A percentile compares a stretch with the other conserved stretches of the same genome.
Evolutionary conservation across 2,329 filamentous ascomycete species (phyloP).

Genomic region (Penicillium brevicompactum): DNA sequence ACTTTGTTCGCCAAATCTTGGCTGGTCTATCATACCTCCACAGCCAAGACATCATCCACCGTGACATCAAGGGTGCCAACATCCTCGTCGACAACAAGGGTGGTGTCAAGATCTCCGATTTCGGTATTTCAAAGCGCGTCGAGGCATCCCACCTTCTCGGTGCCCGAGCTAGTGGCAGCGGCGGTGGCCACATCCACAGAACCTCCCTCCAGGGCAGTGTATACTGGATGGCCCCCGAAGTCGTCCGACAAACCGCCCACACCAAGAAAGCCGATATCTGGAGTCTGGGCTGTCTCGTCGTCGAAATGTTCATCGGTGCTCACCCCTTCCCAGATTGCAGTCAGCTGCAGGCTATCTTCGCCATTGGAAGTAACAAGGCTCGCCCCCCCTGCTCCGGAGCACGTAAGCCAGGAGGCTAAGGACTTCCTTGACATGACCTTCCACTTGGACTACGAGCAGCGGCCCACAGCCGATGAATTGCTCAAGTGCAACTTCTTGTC

Average conservation of each 20-base stretch:
- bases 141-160: conserved; percentile 82
- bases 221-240: conserved; percentile 99
- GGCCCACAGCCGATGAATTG: conserved; percentile 89
- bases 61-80: conserved; percentile 98
- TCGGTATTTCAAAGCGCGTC: conserved; percentile 97
- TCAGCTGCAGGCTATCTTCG: conserved; percentile 97
- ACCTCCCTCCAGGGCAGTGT: conserved; percentile 92
- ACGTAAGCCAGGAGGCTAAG: conserved; percentile 80
- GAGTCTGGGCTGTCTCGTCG: conserved; percentile 93
- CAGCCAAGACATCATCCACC: conserved; percentile 92
- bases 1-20: conserved; percentile 95
- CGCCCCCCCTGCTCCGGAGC: conserved; percentile 87
- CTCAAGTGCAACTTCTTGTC: conserved; percentile 80
- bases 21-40: conserved; percentile 92
- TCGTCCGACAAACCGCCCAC: conserved; percentile 96
- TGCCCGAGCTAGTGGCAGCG: conserved; percentile 41
- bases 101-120: conserved; percentile 98
- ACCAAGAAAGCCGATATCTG: conserved; percentile 98
- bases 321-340: conserved; percentile 97
- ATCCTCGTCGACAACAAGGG: conserved; percentile 99
- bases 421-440: conserved; percentile 87
- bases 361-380: conserved; percentile 87
- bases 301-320: conserved; percentile 98
- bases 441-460: conserved; percentile 89
- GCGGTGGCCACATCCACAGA: conserved; percentile 50